Percentiles rank a stretch among this genome's conserved stretches.
phyloP scores from a whole-genome alignment of 108 stramenopile species.

The Licmophora abbreviata region DNA sequence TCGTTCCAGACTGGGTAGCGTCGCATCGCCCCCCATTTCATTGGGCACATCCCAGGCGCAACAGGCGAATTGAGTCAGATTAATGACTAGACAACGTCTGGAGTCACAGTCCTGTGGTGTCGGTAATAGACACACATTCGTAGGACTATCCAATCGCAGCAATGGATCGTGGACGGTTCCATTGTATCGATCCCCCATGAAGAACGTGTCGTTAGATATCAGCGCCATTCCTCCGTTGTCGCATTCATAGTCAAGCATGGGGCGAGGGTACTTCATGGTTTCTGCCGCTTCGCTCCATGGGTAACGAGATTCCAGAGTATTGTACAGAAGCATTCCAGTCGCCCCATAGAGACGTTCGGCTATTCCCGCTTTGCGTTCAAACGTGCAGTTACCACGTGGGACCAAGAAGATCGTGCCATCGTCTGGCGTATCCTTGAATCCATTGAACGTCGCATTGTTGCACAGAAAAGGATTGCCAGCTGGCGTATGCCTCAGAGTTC shows the following conservation, averaged over 20 bases:
- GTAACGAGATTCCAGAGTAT: constrained; percentile 27
- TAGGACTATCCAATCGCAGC: constrained; percentile 4
- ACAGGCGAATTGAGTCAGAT: constrained; percentile 32
- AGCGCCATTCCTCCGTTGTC: constrained; percentile 16
- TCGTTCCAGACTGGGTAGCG: constrained; percentile 11
- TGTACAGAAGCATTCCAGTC: constrained; percentile 30
- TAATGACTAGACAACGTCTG: constrained; percentile 36
- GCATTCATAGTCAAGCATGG: constrained; percentile 44
- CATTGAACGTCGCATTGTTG: too few relatives aligned
- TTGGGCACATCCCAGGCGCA: constrained; percentile 53
- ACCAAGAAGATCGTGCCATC: constrained; percentile 26
- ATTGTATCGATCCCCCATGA: constrained; percentile 12
- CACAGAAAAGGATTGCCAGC: too few relatives aligned
- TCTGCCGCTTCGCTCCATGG: constrained; percentile 5
- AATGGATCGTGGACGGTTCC: constrained; percentile 16
- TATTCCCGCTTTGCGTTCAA: constrained; percentile 28
- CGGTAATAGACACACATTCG: constrained; percentile 19
- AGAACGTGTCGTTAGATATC: constrained; percentile 8
- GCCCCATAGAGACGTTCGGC: constrained; percentile 27
- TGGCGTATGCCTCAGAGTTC: too few relatives aligned
- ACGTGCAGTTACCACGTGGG: constrained; percentile 38
- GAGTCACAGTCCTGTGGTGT: constrained; percentile 19
- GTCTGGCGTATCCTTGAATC: not conserved
- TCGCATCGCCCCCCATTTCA: constrained; percentile 19
- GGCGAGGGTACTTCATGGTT: constrained; percentile 14